Percentiles rank a stretch among this genome's conserved stretches.
Conservation (phyloP, 1,139 yeast genomes). For the Candida tropicalis region DNA sequence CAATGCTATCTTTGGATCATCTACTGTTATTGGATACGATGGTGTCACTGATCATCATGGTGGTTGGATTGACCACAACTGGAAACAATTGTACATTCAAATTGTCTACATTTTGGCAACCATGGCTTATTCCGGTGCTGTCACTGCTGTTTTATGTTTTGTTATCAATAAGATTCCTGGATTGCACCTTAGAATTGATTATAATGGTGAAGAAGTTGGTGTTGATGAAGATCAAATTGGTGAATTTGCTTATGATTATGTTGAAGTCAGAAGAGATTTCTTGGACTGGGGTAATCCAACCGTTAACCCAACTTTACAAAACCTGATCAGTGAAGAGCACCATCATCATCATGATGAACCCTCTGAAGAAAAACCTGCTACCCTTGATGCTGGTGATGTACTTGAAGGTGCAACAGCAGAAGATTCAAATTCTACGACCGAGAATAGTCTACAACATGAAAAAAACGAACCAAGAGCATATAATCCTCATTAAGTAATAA, state of each 20-base stretch:
- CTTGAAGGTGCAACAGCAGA: conserved; percentile 3
- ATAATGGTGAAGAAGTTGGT: conserved; percentile 85
- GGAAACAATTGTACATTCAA: conserved; percentile 89
- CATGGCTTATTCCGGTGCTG: conserved; percentile 72
- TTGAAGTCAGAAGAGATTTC: conserved; percentile 93
- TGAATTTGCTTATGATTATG: conserved; percentile 97
- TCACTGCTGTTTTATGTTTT: conserved; percentile 77
- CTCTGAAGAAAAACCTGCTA: background rate
- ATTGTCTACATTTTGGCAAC: conserved; percentile 79
- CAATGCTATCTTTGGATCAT: conserved; percentile 85
- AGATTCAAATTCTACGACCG: conserved; percentile 3
- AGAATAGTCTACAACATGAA: conserved; percentile 7
- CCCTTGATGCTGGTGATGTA: conserved; percentile 4
- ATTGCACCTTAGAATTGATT: conserved; percentile 74
- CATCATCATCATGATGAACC: background rate
- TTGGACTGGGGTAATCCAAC: conserved; percentile 55
- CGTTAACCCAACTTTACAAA: conserved; percentile 15
- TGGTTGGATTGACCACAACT: conserved; percentile 91
- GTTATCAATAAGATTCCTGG: conserved; percentile 82
- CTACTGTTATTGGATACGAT: conserved; percentile 89
- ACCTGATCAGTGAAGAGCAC: conserved; percentile 11
- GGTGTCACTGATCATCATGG: conserved; percentile 80
- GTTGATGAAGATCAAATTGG: conserved; percentile 98
- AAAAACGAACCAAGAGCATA: conserved; percentile 7
- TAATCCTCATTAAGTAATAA: conserved; percentile 1